Evolutionary conservation across 164 flowering plant genomes (phyloP), one percentile per base, ranked within the genome.

Genomic region (Magnolia officinalis): DNA sequence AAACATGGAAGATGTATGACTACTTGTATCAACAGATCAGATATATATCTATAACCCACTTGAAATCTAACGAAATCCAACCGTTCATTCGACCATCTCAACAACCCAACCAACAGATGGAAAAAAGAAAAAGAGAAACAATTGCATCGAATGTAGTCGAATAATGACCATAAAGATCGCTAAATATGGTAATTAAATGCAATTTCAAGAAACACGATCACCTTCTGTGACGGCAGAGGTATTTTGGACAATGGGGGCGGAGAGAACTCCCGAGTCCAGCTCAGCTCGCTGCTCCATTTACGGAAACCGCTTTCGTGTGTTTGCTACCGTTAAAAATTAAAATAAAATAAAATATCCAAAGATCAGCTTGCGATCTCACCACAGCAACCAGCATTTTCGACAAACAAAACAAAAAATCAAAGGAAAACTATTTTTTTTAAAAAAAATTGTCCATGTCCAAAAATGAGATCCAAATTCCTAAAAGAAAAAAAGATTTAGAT

Each of bases 1-100:
- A 55, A 89, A 88, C 89, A 90, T 86, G 90, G 85, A 89, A 86
- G 80, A 86, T 76, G 87, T 87, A 92, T 88, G 86, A 87, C 88
- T 85, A 82, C 80, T 86, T 51, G 79, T 21, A 77, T 75, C 24
- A 67, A 77, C 61, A 6, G 61, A 55, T 55, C 18, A 16, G 18
- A 10, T 2, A 55, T 16, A 55, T 55, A 16, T 55, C n/a, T 67
- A 11, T 10, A 65, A 4, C 21, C 68, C 21, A 24, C 13, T 65
- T 29, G 24, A 11, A 11, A n/a, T 65, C 68, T 65, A 21, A 65
- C 29, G 8, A 8, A 65, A 65, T 65, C 68, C 5, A 37, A 65
- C 68, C 24, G 68, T 29, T 21, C 29, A 65, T 29, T 65, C 68
- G 24, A 65, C 10, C 16, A 19, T 19, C 63, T 59, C n/a, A 21